Evolutionary conservation across 148 eudicot species (phyloP).

Genomic region (Amaranthus palmeri): DNA sequence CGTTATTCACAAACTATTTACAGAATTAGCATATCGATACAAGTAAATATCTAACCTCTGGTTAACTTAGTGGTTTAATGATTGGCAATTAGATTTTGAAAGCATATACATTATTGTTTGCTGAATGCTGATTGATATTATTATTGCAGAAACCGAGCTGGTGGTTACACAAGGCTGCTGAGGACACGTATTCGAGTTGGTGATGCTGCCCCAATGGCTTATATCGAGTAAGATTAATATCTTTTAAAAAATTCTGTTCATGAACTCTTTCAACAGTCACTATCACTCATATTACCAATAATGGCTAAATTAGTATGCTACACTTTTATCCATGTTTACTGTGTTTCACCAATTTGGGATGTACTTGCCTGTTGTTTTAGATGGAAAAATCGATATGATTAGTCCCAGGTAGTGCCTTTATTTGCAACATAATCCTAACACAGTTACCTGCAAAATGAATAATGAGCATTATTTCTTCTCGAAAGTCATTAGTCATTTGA

Average conservation of each 20-base stretch:
- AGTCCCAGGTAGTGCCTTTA: too few species aligned
- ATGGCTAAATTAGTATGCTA: too few species aligned
- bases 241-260: neutral
- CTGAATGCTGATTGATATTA: constrained; percentile 5
- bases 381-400: too few species aligned
- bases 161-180: constrained; percentile 91
- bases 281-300: too few species aligned
- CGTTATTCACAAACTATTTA: constrained; percentile 84
- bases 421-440: too few species aligned
- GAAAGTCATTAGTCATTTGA: too few species aligned
- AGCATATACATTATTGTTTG: neutral
- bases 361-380: too few species aligned
- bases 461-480: too few species aligned
- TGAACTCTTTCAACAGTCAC: neutral
- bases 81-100: neutral
- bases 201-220: constrained; percentile 99
- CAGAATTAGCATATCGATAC: constrained; percentile 92
- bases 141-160: constrained; percentile 71
- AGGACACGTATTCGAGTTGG: constrained; percentile 94
- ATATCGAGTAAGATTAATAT: constrained; percentile 68
- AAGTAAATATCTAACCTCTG: constrained; percentile 43
- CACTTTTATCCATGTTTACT: too few species aligned
- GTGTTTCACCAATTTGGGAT: too few species aligned
- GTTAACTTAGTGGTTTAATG: neutral
- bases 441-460: too few species aligned